Percentiles rank a stretch among this genome's conserved stretches.
Conservation (phyloP, 148 eudicot species). For the Hydrangea macrophylla region DNA sequence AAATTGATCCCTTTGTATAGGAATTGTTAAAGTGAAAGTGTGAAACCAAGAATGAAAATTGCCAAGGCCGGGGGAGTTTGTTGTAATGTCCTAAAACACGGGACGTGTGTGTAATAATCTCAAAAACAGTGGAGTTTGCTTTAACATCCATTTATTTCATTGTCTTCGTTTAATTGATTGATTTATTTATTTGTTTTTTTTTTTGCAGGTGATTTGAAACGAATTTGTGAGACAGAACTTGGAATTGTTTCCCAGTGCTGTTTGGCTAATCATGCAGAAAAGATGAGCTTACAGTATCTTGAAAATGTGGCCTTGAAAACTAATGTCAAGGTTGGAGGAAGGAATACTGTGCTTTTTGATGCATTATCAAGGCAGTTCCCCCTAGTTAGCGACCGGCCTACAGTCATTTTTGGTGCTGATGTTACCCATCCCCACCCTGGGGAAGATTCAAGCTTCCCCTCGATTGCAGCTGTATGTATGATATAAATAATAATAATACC, state of each 20-base stretch:
- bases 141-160: too few relatives aligned
- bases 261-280: constrained; percentile 26
- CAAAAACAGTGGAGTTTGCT: too few relatives aligned
- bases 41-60: too few relatives aligned
- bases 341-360: constrained; percentile 39
- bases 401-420: too few relatives aligned
- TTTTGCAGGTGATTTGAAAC: constrained; percentile 34
- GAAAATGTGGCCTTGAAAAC: constrained; percentile 42
- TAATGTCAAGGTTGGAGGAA: constrained; percentile 47
- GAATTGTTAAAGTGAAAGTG: too few relatives aligned
- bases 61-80: too few relatives aligned
- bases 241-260: constrained; percentile 43
- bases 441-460: constrained; percentile 45
- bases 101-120: too few relatives aligned
- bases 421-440: constrained; percentile 46
- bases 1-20: too few relatives aligned
- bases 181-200: constrained; percentile 3
- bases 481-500: too few relatives aligned
- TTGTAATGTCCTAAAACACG: too few relatives aligned
- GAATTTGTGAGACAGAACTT: constrained; percentile 45
- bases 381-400: constrained; percentile 32
- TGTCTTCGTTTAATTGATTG: too few relatives aligned
- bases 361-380: constrained; percentile 36
- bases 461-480: constrained; percentile 46
- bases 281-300: constrained; percentile 32